Evolutionary conservation across 805 yeast genomes (phyloP), one percentile per base, ranked within the genome.

Genomic region (Metschnikowia matae): DNA sequence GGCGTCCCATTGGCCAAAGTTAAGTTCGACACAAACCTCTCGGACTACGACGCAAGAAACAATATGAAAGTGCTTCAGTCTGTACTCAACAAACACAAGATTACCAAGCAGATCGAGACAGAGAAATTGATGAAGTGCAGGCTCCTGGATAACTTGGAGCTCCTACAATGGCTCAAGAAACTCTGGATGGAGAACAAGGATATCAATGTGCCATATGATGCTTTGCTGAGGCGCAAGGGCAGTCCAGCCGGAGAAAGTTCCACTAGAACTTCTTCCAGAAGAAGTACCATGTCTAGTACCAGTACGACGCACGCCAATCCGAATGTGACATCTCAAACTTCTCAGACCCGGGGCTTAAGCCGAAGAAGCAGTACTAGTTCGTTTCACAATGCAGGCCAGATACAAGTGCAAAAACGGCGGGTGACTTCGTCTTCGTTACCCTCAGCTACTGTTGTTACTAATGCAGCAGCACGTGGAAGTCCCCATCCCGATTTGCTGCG

Each of bases 71-170:
- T 94, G 1, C 72, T 94, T 35, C 99, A 94, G 69, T 74, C 85
- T 21, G 80, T 84, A n/a, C 89, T 94, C 62, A 76, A 80, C 34
- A 81, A 74, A 58, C 89, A 89, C 62, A 73, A 76, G 41, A 82
- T 94, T 54, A 81, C 84, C 49, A 83, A 89, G 59, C 77, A 80
- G 15, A 81, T 94, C 31, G 91, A 90, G 29, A 94, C 90, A 29
- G 96, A 89, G 52, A 77, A 79, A 54, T 75, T 94, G 52, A 81
- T 87, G 65, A 89, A 88, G 67, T 94, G 97, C 71, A 77, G 87
- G 61, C 80, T 94, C 58, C 99, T 94, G 66, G 98, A 92, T 63
- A 94, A 94, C 67, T 77, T 94, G 60, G 98, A 91, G 70, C 87
- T 94, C 61, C 71, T 91, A 55, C 99, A 94, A 70, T 94, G 97